Conservation (phyloP, 2,329 filamentous ascomycete species). For the Colletotrichum sp. region DNA sequence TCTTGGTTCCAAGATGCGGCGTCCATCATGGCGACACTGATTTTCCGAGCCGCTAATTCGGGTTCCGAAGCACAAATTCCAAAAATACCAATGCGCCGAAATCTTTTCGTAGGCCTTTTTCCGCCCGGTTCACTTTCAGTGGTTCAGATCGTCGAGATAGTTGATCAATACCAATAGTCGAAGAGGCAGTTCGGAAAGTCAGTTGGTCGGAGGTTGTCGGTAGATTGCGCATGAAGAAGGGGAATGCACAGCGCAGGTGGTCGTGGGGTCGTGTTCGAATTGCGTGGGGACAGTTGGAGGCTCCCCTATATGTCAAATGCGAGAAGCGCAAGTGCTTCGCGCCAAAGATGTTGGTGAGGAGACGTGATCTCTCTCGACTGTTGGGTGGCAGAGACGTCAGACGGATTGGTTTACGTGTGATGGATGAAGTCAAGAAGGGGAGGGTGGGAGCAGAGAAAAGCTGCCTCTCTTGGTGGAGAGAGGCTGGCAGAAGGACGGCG, state of each 20-base stretch:
- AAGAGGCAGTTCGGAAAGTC: background rate
- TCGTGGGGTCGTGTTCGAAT: constrained; percentile 10
- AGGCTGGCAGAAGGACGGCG: constrained; percentile 8
- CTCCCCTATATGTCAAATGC: background rate
- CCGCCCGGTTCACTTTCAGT: background rate
- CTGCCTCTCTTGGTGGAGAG: constrained; percentile 20
- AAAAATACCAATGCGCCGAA: background rate
- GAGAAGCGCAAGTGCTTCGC: background rate
- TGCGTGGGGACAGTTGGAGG: background rate
- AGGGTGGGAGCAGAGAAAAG: constrained; percentile 10
- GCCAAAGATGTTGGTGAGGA: background rate
- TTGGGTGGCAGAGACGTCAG: background rate
- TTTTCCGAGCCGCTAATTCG: background rate
- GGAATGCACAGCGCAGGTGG: background rate
- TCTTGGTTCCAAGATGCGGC: constrained; percentile 63
- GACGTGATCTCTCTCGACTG: background rate
- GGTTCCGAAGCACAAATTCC: background rate
- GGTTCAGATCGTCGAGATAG: background rate
- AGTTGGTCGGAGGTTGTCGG: background rate
- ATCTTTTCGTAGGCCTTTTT: background rate
- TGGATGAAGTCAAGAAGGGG: background rate
- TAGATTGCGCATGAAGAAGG: background rate
- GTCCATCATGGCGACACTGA: constrained; percentile 53
- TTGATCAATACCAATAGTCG: constrained; percentile 1
- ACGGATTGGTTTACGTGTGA: background rate